Base-by-base conservation (phyloP, 805 yeast genomes). In the Kuraishia piskuri region DNA sequence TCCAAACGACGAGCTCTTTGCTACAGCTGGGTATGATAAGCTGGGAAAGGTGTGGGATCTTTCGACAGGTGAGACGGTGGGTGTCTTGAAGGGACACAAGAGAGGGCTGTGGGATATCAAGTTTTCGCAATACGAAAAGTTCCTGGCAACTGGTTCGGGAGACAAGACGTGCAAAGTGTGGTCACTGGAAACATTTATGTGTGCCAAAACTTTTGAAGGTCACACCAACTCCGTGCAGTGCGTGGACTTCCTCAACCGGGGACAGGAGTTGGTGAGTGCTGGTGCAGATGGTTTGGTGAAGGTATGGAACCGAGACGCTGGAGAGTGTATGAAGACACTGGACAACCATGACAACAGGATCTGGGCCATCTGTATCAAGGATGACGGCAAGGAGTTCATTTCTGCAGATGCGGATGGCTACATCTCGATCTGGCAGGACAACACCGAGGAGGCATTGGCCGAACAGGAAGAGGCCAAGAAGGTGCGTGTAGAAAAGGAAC, bases 361-460 rank as follows among this genome's bases (percentile, higher is more conserved):
- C 50, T 94, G 99, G 99, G 88, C 97, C 0, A 68, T 94, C 52
- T 82, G 86, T 53, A 72, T 78, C 1, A 76, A 80, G 56, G 70
- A 80, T 37, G 87, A 84, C 60, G 92, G 95, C 23, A 78, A 77
- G 19, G 77, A 78, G 54, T 76, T 94, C 54, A 80, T 89, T 0
- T 81, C 88, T 55, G 98, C 97, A 0, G 98, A 94, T 68, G 97
- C 97, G 1, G 98, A 94, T 68, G 96, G 97, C 53, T 84, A 89
- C 23, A 79, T 94, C 58, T 86, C 89, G 51, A 74, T 89, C 46
- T 94, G 99, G 99, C 74, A 75, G 53, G 98, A 94, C 68, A 83
- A 85, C 61, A 88, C 96, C 1, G 90, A 84, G 52, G 92, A 87
- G 63, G 78, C 82, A 52, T 73, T 76, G 54, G 79, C 71, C 51